Evolutionary conservation across 2,329 filamentous ascomycete species (phyloP).

Genomic region (Sarocladium kiliense): DNA sequence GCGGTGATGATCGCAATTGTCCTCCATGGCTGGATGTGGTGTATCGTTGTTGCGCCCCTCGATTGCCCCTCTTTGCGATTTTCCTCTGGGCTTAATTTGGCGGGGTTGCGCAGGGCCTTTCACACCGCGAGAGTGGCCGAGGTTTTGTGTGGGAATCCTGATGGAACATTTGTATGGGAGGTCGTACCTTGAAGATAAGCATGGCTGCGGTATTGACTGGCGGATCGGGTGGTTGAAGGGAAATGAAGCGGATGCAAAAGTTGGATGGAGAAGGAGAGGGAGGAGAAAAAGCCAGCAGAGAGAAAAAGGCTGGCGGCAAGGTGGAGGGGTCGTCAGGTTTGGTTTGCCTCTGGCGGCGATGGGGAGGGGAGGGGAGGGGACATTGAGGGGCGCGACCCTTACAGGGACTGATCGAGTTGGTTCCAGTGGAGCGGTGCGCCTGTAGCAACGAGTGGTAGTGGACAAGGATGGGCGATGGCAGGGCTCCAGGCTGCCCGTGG

Average conservation of each 20-base stretch:
- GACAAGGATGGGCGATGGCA: too few relatives aligned
- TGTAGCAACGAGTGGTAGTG: too few relatives aligned
- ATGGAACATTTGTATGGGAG: neutral
- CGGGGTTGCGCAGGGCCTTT: neutral
- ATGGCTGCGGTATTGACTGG: slow-evolving; percentile 47
- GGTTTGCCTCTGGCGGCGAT: slow-evolving; percentile 5
- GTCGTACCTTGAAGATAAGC: slow-evolving; percentile 66
- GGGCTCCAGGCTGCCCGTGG: too few relatives aligned
- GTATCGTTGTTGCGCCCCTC: neutral
- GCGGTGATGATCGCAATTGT: neutral
- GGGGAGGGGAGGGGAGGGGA: neutral
- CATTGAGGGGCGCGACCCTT: neutral
- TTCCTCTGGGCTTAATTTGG: neutral
- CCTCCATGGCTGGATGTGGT: neutral
- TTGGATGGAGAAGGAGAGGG: slow-evolving; percentile 13
- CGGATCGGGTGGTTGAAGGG: slow-evolving; percentile 14
- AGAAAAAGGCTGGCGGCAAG: slow-evolving; percentile 4
- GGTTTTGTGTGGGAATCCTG: neutral
- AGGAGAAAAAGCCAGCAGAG: neutral
- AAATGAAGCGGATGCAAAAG: slow-evolving; percentile 12
- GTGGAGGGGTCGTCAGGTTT: slow-evolving; percentile 7
- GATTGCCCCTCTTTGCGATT: slow-evolving; percentile 9
- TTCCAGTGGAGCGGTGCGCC: neutral
- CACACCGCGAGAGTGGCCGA: neutral
- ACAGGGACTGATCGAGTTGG: too few relatives aligned